Evolutionary conservation across 2,329 filamentous ascomycete genomes (phyloP).

Genomic region (Thelonectria olida): DNA sequence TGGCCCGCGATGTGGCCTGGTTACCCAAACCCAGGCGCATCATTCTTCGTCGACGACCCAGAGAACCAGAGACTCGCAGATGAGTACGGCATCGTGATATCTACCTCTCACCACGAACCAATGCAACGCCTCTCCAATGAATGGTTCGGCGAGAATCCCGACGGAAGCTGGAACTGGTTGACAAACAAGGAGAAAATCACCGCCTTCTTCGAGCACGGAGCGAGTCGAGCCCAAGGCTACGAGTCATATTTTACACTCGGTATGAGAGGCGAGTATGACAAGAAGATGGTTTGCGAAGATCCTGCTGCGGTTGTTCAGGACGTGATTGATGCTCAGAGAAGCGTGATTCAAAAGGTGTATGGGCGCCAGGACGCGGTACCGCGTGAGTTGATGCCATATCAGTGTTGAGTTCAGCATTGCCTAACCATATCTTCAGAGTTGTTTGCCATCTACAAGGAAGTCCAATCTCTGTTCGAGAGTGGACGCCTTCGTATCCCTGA

Average conservation of each 20-base stretch:
- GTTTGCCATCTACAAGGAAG: constrained; percentile 71
- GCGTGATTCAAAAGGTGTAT: constrained; percentile 63
- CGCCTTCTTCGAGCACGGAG: constrained; percentile 66
- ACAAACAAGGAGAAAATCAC: constrained; percentile 64
- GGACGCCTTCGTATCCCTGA: constrained; percentile 64
- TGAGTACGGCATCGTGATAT: constrained; percentile 71
- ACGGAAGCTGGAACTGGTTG: constrained; percentile 68
- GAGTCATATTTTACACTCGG: constrained; percentile 67
- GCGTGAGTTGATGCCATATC: constrained; percentile 43
- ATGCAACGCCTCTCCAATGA: constrained; percentile 68
- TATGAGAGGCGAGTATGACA: constrained; percentile 70
- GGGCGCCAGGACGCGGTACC: constrained; percentile 53
- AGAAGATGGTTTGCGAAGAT: constrained; percentile 58
- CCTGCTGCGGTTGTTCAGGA: constrained; percentile 61
- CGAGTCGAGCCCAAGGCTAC: constrained; percentile 60
- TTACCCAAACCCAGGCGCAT: constrained; percentile 51
- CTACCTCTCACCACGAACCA: constrained; percentile 72
- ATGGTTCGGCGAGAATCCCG: constrained; percentile 47
- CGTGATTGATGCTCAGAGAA: constrained; percentile 63
- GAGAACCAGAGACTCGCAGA: constrained; percentile 74
- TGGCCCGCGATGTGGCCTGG: constrained; percentile 78
- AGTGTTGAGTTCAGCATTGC: not conserved
- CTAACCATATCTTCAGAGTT: constrained; percentile 53
- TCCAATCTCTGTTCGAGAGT: constrained; percentile 66
- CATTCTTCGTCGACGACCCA: constrained; percentile 76